Conservation (phyloP, 768 basidiomycete species). For the Auriculariales sp. region DNA sequence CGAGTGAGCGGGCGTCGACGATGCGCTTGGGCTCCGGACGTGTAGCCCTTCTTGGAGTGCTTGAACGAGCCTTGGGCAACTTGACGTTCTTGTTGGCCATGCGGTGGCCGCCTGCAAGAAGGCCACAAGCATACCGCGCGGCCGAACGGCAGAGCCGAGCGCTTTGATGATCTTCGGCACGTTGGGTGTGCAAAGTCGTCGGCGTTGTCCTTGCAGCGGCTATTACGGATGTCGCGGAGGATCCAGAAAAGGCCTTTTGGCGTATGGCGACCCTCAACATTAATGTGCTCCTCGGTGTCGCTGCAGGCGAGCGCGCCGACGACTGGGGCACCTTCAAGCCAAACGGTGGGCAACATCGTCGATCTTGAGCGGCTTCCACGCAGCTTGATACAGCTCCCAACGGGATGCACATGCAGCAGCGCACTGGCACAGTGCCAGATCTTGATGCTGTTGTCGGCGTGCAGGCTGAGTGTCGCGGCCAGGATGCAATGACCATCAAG, state of each 20-base stretch:
- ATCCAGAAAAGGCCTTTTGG: slow-evolving; percentile 95
- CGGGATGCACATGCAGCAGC: slow-evolving; percentile 66
- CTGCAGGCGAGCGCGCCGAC: slow-evolving; percentile 68
- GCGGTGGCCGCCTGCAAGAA: slow-evolving; percentile 92
- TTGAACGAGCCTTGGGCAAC: slow-evolving; percentile 95
- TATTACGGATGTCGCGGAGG: slow-evolving; percentile 72
- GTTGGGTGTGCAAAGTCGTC: slow-evolving; percentile 26
- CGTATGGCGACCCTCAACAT: slow-evolving; percentile 98
- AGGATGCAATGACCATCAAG: slow-evolving; percentile 81
- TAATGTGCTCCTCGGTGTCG: slow-evolving; percentile 75
- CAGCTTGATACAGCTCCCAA: slow-evolving; percentile 79
- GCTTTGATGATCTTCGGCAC: slow-evolving; percentile 77
- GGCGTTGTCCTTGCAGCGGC: slow-evolving; percentile 42
- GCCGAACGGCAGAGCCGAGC: slow-evolving; percentile 77
- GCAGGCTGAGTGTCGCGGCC: slow-evolving; percentile 84
- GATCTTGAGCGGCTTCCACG: slow-evolving; percentile 65
- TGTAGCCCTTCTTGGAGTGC: slow-evolving; percentile 88
- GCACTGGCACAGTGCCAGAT: slow-evolving; percentile 86
- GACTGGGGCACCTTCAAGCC: slow-evolving; percentile 49
- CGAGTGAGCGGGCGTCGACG: slow-evolving; percentile 45
- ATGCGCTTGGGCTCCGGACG: slow-evolving; percentile 80
- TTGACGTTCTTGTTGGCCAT: slow-evolving; percentile 99
- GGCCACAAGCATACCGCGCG: slow-evolving; percentile 77
- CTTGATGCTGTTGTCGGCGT: slow-evolving; percentile 96
- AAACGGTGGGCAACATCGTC: slow-evolving; percentile 55